Base-by-base conservation (phyloP, 2,329 filamentous ascomycete species). In the Fusarium nisikadoi region DNA sequence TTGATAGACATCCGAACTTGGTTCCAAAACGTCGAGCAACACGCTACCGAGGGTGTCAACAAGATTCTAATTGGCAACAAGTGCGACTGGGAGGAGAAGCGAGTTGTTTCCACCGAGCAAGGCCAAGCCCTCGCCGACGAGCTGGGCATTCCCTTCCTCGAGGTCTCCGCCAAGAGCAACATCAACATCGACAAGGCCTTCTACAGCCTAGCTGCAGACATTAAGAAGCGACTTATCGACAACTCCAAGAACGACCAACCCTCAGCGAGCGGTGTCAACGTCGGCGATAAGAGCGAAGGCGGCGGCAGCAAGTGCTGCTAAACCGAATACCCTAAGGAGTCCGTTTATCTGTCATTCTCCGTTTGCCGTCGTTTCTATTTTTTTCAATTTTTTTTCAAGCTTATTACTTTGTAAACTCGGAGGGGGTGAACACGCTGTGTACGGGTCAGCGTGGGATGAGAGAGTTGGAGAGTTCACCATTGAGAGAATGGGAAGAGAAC, bases 31-130 rank as follows among this genome's bases (percentile, higher is more conserved):
- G 95, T 98, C 77, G 95, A 98, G 83, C 95, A 97, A 84, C 95
- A 99, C 85, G 96, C 96, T 65, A 97, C 94, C 78, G 96, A 98
- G 85, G 96, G 96, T 79, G 96, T 99, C 81, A 98, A 98, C 90
- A 99, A 98, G 88, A 98, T 99, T 81, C 90, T 99, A 75, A 98
- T 99, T 76, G 96, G 96, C 82, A 99, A 99, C 89, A 99, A 99
- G 86, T 99, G 96, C 86, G 96, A 99, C 84, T 98, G 96, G 96
- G 96, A 98, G 84, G 96, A 99, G 86, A 98, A 98, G 89, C 92
- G 96, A 76, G 94, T 93, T 61, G 93, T 99, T 45, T 94, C 94
- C 54, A 97, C 93, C 67, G 95, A 98, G 82, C 92, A 94, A 80
- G 96, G 96, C 77, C 95, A 99, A 83, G 92, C 92, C 74, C 90